Evolutionary conservation across 2,329 filamentous ascomycete species (phyloP).

Genomic region (Bipolaris sorokiniana): DNA sequence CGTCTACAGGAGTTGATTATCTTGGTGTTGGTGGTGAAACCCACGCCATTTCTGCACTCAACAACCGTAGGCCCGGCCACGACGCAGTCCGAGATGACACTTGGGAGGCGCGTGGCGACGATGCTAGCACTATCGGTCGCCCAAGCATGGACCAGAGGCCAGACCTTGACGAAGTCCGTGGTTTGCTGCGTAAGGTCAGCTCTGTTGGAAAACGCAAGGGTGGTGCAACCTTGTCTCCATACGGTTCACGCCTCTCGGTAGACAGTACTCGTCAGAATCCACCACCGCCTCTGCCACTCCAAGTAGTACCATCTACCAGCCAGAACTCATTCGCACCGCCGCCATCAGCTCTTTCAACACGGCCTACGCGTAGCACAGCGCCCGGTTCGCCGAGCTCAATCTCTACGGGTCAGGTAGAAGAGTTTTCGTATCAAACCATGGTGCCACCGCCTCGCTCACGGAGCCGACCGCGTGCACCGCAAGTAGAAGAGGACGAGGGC

Average conservation of each 20-base stretch:
- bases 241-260: slow-evolving; percentile 21
- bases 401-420: slow-evolving; percentile 42
- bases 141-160: slow-evolving; percentile 51
- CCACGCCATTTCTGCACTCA: slow-evolving; percentile 54
- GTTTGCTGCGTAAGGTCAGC: slow-evolving; percentile 53
- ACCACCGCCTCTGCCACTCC: slow-evolving; percentile 41
- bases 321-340: slow-evolving; percentile 36
- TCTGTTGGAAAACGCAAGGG: slow-evolving; percentile 53
- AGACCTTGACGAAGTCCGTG: slow-evolving; percentile 55
- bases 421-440: slow-evolving; percentile 45
- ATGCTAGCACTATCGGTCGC: slow-evolving; percentile 47
- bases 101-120: slow-evolving; percentile 52
- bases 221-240: slow-evolving; percentile 34
- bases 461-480: slow-evolving; percentile 24
- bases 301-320: slow-evolving; percentile 28
- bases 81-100: slow-evolving; percentile 55
- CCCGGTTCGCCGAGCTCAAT: slow-evolving; percentile 42
- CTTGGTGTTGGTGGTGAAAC: slow-evolving; percentile 44
- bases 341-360: slow-evolving; percentile 20
- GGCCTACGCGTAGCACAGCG: slow-evolving; percentile 29
- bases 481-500: slow-evolving; percentile 27
- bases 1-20: slow-evolving; percentile 44
- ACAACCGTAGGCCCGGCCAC: slow-evolving; percentile 50
- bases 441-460: slow-evolving; percentile 35
- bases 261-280: slow-evolving; percentile 26